A percentile compares a stretch with the other conserved stretches of the same genome.
phyloP scores from a whole-genome alignment of 2,329 filamentous ascomycete species.

The Colletotrichum sojae region DNA sequence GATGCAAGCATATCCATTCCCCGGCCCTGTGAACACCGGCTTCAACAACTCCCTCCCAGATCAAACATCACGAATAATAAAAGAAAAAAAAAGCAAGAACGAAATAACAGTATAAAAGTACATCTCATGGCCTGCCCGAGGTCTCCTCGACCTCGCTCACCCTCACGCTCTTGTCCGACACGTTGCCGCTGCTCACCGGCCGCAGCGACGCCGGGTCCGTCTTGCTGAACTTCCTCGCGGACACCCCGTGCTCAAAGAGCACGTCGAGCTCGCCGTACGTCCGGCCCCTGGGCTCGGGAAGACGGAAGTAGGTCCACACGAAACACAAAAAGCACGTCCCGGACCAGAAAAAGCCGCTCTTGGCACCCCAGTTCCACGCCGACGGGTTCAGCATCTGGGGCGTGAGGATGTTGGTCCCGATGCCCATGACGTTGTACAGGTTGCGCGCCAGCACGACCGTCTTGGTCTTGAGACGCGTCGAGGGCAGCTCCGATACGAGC shows the following conservation, averaged over 20 bases:
- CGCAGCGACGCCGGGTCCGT: constrained; percentile 5
- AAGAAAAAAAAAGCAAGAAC: too few relatives aligned
- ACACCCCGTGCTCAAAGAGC: constrained; percentile 63
- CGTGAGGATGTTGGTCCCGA: constrained; percentile 62
- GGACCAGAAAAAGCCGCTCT: constrained; percentile 62
- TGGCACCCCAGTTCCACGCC: constrained; percentile 64
- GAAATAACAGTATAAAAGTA: too few relatives aligned
- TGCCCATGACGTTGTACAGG: constrained; percentile 63
- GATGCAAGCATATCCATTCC: too few relatives aligned
- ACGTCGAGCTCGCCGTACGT: constrained; percentile 70
- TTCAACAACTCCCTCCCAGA: too few relatives aligned
- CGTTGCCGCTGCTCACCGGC: background rate
- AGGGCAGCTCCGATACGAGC: constrained; percentile 60
- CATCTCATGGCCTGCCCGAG: too few relatives aligned
- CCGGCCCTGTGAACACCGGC: too few relatives aligned
- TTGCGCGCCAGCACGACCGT: constrained; percentile 61
- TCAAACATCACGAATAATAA: too few relatives aligned
- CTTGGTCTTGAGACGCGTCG: constrained; percentile 60
- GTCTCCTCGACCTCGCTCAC: background rate
- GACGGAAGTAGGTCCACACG: constrained; percentile 65
- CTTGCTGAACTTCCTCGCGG: constrained; percentile 57
- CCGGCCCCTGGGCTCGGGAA: constrained; percentile 68
- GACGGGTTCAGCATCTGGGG: constrained; percentile 63
- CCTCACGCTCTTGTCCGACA: constrained; percentile 20
- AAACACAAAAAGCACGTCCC: constrained; percentile 60